Percentiles rank a stretch among this genome's conserved stretches.
Conservation (phyloP, 2,329 filamentous ascomycete genomes). For the Alternaria solani region DNA sequence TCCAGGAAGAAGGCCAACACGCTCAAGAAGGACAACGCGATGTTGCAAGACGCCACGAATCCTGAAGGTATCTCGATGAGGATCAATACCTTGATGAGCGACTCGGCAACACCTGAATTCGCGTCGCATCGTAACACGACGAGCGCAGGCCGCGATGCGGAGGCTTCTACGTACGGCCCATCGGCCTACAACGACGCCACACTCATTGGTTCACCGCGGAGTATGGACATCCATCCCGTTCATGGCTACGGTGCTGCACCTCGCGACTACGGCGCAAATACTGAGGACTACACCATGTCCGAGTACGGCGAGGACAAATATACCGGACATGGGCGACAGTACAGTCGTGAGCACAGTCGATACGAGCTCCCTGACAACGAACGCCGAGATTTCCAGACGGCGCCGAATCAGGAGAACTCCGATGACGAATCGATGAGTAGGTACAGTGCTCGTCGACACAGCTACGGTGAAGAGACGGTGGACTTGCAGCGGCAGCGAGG, state of each 20-base stretch:
- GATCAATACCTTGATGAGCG: constrained; percentile 13
- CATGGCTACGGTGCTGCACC: not conserved
- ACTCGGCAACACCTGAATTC: not conserved
- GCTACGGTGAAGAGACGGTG: not conserved
- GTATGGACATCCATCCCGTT: not conserved
- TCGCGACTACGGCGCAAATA: not conserved
- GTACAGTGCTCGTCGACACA: not conserved
- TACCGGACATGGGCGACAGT: not conserved
- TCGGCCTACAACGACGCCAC: not conserved
- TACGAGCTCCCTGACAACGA: not conserved
- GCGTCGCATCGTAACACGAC: not conserved
- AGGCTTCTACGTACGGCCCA: not conserved
- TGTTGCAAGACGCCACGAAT: constrained; percentile 8
- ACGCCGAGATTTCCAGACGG: not conserved
- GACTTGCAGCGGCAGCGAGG: not conserved
- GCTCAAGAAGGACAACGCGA: constrained; percentile 10
- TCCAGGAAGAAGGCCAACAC: constrained; percentile 17
- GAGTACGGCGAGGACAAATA: not conserved
- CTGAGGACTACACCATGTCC: not conserved
- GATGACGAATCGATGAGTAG: not conserved
- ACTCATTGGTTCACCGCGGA: not conserved
- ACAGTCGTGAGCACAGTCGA: not conserved
- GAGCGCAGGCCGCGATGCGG: not conserved
- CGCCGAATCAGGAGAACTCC: not conserved
- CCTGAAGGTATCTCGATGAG: constrained; percentile 12